Percentiles rank a stretch among this genome's conserved stretches.
Conservation (phyloP, 257 asterid genomes). For the Ocimum tenuiflorum region DNA sequence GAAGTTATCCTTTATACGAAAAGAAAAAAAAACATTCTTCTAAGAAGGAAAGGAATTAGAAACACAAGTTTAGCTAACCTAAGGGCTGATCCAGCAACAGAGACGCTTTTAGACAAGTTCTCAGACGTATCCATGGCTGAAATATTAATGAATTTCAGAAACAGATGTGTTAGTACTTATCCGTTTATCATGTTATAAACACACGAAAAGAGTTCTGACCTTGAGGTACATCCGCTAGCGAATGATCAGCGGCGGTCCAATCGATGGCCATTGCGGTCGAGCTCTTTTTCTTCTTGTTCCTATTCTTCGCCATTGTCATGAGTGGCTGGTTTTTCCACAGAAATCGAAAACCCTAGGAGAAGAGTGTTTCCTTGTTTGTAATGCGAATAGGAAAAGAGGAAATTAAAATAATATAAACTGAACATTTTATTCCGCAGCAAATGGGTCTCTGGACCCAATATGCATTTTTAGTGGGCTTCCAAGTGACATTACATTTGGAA, state of each 20-base stretch:
- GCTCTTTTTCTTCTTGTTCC: conserved; percentile 7
- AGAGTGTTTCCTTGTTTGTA: neutral
- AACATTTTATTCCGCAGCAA: too few species aligned
- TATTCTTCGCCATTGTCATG: conserved; percentile 5
- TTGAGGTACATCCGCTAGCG: neutral
- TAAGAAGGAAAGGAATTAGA: neutral
- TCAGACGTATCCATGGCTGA: conserved; percentile 15
- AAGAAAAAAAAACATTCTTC: too few species aligned
- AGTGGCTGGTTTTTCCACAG: neutral
- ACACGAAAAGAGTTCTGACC: neutral
- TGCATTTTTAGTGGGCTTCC: too few species aligned
- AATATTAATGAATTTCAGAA: neutral
- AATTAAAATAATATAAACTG: too few species aligned
- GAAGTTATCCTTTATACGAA: too few species aligned
- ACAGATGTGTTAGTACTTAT: neutral
- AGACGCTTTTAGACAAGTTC: neutral
- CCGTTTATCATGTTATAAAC: neutral
- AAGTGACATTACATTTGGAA: too few species aligned
- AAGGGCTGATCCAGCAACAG: neutral
- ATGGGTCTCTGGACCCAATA: too few species aligned
- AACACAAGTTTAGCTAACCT: conserved; percentile 3
- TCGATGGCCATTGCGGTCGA: conserved; percentile 4
- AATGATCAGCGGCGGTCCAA: neutral
- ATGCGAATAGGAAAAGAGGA: too few species aligned
- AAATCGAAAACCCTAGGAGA: neutral